Evolutionary conservation across 371 early-diverging fungal genomes (phyloP), one percentile per base, ranked within the genome.

Genomic region (Mucor sp.): DNA sequence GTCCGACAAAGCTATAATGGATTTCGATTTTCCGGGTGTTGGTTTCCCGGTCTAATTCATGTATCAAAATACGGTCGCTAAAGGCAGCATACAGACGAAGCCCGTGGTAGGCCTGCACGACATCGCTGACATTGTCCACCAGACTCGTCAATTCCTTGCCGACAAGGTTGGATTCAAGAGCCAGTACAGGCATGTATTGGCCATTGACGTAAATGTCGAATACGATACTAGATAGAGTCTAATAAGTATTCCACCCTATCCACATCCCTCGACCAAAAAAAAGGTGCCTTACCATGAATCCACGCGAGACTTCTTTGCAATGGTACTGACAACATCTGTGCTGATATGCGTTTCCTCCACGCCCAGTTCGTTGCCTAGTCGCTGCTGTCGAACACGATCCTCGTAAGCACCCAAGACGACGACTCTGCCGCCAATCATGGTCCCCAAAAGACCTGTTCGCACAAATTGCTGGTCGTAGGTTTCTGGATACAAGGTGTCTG

Each of bases 401-500:
- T 93, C 93, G 63, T 90, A 93, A 33, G 85, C 74, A 17, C 94
- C 94, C 70, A 94, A 85, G 15, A 92, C 74, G 19, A 93, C 81
- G 3, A 94, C 66, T 23, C 89, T 87, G 0, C 90, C 93, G 39
- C 87, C 90, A 48, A 93, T 85, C 48, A 94, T 65, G 14, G 91
- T 88, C 7, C 95, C 96, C 58, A 92, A 78, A 17, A 93, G 75
- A 2, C 95, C 95, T 5, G 95, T 94, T 56, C 94, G 80, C 62
- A 94, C 71, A 69, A 92, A 93, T 37, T 86, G 74, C 63, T 81
- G 83, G 58, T 81, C 77, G 59, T 81, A 79, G 0, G 73, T 67
- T 37, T 88, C 88, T 4, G 85, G 82, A 7, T 72, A 68, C 59
- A 77, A 70, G 3, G 85, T 82, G 3, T 86, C 86, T 0, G 84